These are phyloP conservation scores for Penicillium sp. DNA, from an alignment of 2,329 filamentous ascomycete species.

Conservation along the genomic window DNA sequence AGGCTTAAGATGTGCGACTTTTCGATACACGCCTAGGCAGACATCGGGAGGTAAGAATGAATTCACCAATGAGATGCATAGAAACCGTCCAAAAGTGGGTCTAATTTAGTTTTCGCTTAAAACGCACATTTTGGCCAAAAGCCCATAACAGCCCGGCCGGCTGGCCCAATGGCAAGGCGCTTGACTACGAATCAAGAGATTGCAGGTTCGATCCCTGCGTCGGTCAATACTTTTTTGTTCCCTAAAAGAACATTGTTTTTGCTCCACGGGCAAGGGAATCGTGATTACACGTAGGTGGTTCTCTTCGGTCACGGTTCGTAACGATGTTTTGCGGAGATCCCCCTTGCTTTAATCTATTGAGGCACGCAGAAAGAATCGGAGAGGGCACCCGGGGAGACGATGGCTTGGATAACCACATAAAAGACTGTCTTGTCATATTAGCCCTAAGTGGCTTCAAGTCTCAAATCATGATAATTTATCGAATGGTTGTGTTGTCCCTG, in stretches of 20 bases:
- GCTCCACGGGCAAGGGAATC: not conserved
- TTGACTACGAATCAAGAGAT: slow-evolving; percentile 55
- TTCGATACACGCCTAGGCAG: too few species aligned
- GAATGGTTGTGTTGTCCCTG: too few species aligned
- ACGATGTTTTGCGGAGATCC: too few species aligned
- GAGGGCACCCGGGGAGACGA: too few species aligned
- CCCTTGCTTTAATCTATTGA: too few species aligned
- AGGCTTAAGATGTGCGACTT: not conserved
- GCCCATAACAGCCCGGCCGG: slow-evolving; percentile 16
- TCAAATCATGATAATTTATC: too few species aligned
- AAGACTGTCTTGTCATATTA: too few species aligned
- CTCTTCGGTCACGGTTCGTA: too few species aligned
- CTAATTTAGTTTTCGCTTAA: fast-evolving
- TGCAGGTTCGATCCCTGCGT: slow-evolving; percentile 49
- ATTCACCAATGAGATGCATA: not conserved
- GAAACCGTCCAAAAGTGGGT: fast-evolving
- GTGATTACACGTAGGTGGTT: too few species aligned
- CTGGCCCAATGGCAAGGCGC: slow-evolving; percentile 52
- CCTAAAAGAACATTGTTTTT: not conserved
- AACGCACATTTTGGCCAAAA: fast-evolving
- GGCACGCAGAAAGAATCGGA: too few species aligned
- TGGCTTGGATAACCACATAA: too few species aligned
- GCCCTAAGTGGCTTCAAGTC: too few species aligned
- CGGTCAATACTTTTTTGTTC: slow-evolving; percentile 27
- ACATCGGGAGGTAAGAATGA: not conserved